phyloP scores from a whole-genome alignment of 352 stramenopile genomes.

The Globisporangium takayamanum region DNA sequence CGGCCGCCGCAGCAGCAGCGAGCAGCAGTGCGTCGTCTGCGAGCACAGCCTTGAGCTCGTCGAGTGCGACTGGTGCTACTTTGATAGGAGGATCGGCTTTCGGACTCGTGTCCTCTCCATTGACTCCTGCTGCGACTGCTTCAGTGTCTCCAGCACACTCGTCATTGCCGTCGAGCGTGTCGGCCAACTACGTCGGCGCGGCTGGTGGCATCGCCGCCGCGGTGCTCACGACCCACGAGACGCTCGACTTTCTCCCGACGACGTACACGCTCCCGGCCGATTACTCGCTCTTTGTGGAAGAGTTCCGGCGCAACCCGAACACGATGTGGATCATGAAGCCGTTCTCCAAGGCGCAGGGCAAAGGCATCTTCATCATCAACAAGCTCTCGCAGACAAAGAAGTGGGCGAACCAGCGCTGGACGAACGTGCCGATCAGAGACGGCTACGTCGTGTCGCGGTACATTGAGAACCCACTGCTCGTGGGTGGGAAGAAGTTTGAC shows the following conservation, averaged over 20 bases:
- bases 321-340: slow-evolving; percentile 95
- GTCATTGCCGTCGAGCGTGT: not conserved
- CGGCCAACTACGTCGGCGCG: not conserved
- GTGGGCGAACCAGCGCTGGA: slow-evolving; percentile 72
- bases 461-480: slow-evolving; percentile 85
- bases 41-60: no score
- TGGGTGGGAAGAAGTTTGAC: slow-evolving; percentile 93
- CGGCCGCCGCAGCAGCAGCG: slow-evolving; percentile 10
- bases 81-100: no score
- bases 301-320: slow-evolving; percentile 80
- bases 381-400: slow-evolving; percentile 91
- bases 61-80: not conserved
- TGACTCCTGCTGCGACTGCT: not conserved
- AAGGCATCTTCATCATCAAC: slow-evolving; percentile 93
- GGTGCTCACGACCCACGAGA: slow-evolving; percentile 3
- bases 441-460: slow-evolving; percentile 88
- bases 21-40: not conserved
- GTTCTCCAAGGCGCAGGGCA: slow-evolving; percentile 84
- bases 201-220: not conserved
- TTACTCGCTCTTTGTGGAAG: slow-evolving; percentile 92
- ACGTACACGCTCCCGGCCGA: slow-evolving; percentile 92
- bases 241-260: slow-evolving; percentile 76
- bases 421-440: slow-evolving; percentile 73
- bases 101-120: not conserved
- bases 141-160: not conserved